Conservation (phyloP, 1,284 basidiomycete species). For the Inonotus hispidus region DNA sequence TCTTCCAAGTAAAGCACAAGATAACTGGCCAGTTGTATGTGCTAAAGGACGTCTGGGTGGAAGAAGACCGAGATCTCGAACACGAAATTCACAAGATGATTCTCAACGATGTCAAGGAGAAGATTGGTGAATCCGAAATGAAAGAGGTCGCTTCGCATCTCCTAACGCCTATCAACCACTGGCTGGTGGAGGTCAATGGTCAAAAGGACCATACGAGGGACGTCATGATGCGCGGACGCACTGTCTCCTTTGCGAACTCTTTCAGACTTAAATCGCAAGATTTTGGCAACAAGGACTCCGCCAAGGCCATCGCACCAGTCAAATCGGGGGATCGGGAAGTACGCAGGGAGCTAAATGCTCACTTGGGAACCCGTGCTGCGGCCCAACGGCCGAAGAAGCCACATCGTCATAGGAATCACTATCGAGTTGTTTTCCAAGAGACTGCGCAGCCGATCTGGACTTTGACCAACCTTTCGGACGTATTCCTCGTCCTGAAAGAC, state of each 20-base stretch:
- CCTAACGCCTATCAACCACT: not conserved
- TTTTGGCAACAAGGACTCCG: too few relatives aligned
- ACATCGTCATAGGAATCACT: not conserved
- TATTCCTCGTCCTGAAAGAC: not conserved
- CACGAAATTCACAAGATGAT: not conserved
- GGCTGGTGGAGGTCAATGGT: not conserved
- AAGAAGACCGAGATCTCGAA: slow-evolving; percentile 5
- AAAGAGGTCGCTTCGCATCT: not conserved
- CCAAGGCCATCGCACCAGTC: too few relatives aligned
- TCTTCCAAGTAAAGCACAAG: not conserved
- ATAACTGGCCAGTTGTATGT: not conserved
- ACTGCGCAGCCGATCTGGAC: not conserved
- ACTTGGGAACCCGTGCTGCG: too few relatives aligned
- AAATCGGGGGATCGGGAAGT: too few relatives aligned
- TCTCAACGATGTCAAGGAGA: not conserved
- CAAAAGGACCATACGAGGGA: slow-evolving; percentile 3
- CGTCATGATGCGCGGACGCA: not conserved
- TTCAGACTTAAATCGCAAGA: not conserved
- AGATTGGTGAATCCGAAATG: not conserved
- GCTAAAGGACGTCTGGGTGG: not conserved
- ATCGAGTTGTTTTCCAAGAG: not conserved
- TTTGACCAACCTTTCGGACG: not conserved
- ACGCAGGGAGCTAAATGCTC: too few relatives aligned
- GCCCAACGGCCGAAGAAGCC: too few relatives aligned
- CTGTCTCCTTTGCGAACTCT: not conserved